Base-by-base conservation (phyloP, 148 eudicot species). In the Limonium bicolor region DNA sequence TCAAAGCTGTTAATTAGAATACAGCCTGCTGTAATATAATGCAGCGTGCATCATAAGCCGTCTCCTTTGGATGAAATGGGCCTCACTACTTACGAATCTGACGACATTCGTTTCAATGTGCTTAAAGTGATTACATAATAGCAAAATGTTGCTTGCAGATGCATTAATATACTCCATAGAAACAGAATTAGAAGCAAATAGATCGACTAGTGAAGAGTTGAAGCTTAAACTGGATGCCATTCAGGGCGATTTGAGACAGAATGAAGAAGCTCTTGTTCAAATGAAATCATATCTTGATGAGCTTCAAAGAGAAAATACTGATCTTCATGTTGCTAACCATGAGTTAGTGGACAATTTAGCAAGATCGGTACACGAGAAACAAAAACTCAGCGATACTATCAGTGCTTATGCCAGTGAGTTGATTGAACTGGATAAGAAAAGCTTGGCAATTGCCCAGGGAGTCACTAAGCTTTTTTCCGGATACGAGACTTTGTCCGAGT, bases 401-500 rank as follows among this genome's bases (percentile, higher is more conserved):
- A 69, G 67, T 33, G 52, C 68, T 52, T 59, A 78, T 50, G 56
- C 70, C 50, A 50, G 62, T 46, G 73, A 61, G 51, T 41, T 85
- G 46, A 44, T 47, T 41, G 86, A 78, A 40, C 47, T 85, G 55
- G 95, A 92, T 48, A 55, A 59, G 37, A 82, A 85, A 63, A 81
- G 80, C 61, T 46, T 63, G 45, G 47, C 64, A 13, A 59, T 73
- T 61, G 67, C 71, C 27, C 69, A 81, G 44, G 71, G 65, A 61
- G 53, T 68, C 57, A 49, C 62, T 61, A 67, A 85, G 57, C 66
- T 80, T 7, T 66, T 58, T 52, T 56, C 66, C 53, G 50, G 56
- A 25, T 68, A 68, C 38, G 77, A 75, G 20, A 63, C 70, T 39
- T 64, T 66, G 52, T 59, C 55, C 43, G 55, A 66, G 60, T 41